Conservation (phyloP, 2,329 filamentous ascomycete genomes). For the Penicillium sp. region DNA sequence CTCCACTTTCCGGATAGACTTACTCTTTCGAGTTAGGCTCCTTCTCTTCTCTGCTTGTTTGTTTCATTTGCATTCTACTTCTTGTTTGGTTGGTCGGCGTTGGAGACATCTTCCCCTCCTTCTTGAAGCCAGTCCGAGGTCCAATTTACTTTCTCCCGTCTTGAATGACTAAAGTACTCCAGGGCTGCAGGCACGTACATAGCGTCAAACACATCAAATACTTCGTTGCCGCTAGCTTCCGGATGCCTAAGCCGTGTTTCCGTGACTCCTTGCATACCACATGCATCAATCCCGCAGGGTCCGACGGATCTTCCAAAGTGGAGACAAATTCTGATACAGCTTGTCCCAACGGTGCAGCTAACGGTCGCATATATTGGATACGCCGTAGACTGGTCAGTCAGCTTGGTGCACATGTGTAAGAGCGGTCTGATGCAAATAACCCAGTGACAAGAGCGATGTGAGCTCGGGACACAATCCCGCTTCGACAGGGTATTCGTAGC, state of each 20-base stretch:
- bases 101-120: not conserved
- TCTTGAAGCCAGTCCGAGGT: not conserved
- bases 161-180: not conserved
- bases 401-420: not conserved
- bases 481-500: not conserved
- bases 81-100: not conserved
- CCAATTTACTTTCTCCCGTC: not conserved
- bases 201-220: slow-evolving; percentile 25
- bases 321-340: slow-evolving; percentile 47
- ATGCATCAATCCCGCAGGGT: slow-evolving; percentile 55
- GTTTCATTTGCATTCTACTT: slow-evolving; percentile 1
- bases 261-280: slow-evolving; percentile 62
- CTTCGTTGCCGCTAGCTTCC: slow-evolving; percentile 12
- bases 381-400: not conserved
- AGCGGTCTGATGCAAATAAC: not conserved
- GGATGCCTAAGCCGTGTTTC: slow-evolving; percentile 59
- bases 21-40: slow-evolving; percentile 21
- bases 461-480: not conserved
- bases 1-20: slow-evolving; percentile 25
- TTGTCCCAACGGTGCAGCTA: slow-evolving; percentile 8
- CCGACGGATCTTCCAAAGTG: slow-evolving; percentile 47
- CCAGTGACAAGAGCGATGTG: not conserved
- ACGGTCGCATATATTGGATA: not conserved
- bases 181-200: not conserved
- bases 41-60: not conserved